A percentile compares a stretch with the other conserved stretches of the same genome.
Evolutionary conservation across 768 basidiomycete species (phyloP).

Genomic region (Xanthoconium purpureum): DNA sequence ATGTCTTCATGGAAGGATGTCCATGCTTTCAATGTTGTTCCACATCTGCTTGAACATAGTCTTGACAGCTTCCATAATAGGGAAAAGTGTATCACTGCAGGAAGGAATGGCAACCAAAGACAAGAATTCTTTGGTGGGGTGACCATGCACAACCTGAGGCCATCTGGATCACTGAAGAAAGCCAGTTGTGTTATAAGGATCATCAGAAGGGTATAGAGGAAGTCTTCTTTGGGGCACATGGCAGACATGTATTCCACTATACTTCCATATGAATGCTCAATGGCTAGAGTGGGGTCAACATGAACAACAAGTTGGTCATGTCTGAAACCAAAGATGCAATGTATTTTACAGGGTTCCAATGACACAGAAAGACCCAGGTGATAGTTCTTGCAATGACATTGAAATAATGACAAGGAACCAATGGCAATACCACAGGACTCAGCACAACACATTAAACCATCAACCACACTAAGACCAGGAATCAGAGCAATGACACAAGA

Average conservation of each 20-base stretch:
- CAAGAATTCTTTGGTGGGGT: neutral
- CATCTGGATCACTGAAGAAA: neutral
- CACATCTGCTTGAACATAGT: neutral
- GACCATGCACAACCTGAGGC: neutral
- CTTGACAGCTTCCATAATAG: neutral
- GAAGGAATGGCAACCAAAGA: neutral
- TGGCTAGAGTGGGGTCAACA: neutral
- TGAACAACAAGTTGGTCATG: neutral
- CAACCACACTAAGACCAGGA: neutral
- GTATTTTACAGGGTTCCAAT: neutral
- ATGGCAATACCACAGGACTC: neutral
- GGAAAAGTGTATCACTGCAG: neutral
- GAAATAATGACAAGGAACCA: neutral
- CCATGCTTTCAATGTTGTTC: neutral
- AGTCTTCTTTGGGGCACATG: neutral
- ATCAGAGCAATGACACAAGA: neutral
- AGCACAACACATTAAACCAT: neutral
- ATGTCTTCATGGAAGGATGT: neutral
- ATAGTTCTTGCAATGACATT: neutral
- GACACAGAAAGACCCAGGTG: neutral
- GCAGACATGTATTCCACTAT: neutral
- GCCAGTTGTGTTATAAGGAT: neutral
- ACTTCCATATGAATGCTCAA: neutral
- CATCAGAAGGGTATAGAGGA: neutral
- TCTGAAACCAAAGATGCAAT: neutral